Conservation (phyloP, 768 basidiomycete species). For the Russula compacta region DNA sequence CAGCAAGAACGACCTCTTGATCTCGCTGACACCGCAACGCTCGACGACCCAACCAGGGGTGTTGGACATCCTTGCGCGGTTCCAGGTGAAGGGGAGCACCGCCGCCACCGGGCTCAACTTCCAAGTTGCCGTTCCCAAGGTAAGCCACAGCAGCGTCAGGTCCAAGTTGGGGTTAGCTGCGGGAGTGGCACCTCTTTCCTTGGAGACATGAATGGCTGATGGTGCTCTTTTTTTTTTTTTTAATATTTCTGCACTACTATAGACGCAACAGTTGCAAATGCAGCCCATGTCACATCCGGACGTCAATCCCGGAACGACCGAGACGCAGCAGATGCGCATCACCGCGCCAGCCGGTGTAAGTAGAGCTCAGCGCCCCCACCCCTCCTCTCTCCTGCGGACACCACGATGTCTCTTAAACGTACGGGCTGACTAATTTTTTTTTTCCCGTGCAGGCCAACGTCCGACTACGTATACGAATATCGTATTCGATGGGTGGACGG, state of each 20-base stretch:
- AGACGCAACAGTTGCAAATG: slow-evolving; percentile 98
- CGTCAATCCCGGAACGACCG: slow-evolving; percentile 65
- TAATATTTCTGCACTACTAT: background rate
- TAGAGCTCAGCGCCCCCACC: slow-evolving; percentile 20
- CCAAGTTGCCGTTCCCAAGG: slow-evolving; percentile 97
- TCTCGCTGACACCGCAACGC: slow-evolving; percentile 84
- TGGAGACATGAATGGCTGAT: background rate
- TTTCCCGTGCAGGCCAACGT: slow-evolving; percentile 52
- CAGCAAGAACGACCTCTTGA: slow-evolving; percentile 82
- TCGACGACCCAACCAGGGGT: slow-evolving; percentile 75
- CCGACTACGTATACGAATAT: slow-evolving; percentile 78
- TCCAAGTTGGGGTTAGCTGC: background rate
- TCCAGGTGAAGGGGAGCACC: slow-evolving; percentile 55
- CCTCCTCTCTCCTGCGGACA: background rate
- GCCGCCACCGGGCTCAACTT: slow-evolving; percentile 67
- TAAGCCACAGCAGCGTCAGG: slow-evolving; percentile 25
- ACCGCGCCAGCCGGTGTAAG: slow-evolving; percentile 80
- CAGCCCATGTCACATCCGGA: slow-evolving; percentile 88
- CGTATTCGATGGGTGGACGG: slow-evolving; percentile 61
- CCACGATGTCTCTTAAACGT: background rate
- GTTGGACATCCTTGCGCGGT: slow-evolving; percentile 83
- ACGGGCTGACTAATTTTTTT: background rate
- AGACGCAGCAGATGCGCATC: slow-evolving; percentile 94
- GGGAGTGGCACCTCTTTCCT: background rate
- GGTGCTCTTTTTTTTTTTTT: background rate